Base-by-base conservation (phyloP, 228 moss, liverwort and hornwort species). In the Sphagnum fallax region DNA sequence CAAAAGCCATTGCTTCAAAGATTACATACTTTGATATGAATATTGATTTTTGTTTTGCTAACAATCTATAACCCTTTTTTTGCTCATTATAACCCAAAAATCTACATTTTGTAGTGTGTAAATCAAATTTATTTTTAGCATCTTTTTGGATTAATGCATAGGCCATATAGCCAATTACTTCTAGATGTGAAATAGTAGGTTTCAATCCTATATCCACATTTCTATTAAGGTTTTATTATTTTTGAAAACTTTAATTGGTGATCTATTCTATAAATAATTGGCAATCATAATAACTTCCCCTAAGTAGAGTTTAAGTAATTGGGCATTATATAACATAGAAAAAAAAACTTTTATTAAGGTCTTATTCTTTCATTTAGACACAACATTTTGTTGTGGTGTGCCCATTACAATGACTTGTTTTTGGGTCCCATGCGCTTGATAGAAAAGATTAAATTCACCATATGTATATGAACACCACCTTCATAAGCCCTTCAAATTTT, bases 361-460 rank as follows among this genome's bases (percentile, higher is more conserved):
- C 63, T 0, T 16, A 47, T 63, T 63, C 1, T 63, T 63, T 47
- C 63, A 7, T n/a, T 47, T 1, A n/a, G 1, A 16, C 15, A 63
- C 63, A 63, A 6, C 63, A 47, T 63, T 63, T 63, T 63, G 63
- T 47, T 16, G 16, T 63, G 63, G 63, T 16, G 15, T 16, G n/a
- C 47, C 8, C 0, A n/a, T 0, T 16, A 63, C 63, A 7, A n/a
- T 16, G 47, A 16, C 8, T 47, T 63, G 63, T 16, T 1, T 16
- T 16, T 63, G 6, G 6, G 15, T 63, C 8, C 63, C 1, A 16
- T 15, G 8, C 6, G 8, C 15, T 63, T 63, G 63, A 47, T n/a
- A 63, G 6, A 63, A 63, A 6, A 63, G 1, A 63, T 63, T 63
- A 47, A 63, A 63, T n/a, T 63, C 63, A 6, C 8, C 15, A 16